Evolutionary conservation across 192 early-diverging fungal genomes (phyloP), one percentile per base, ranked within the genome.

Genomic region (Mortierella antarctica): DNA sequence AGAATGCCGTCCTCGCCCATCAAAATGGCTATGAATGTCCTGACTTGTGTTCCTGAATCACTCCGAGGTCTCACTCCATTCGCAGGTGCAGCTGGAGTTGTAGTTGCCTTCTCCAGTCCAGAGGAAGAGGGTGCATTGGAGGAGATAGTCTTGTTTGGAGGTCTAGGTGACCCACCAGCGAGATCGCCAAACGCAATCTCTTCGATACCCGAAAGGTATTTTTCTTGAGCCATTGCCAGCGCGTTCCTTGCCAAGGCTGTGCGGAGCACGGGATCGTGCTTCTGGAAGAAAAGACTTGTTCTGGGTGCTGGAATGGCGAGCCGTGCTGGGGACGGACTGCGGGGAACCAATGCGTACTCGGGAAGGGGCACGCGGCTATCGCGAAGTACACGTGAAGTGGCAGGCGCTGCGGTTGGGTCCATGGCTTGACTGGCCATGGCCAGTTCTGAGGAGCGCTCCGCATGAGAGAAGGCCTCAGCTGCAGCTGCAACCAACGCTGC

Each of bases 271-370:
- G 77, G 77, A 54, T 80, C 77, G 18, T 80, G 50, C 31, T 80
- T 80, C 23, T 80, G 77, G 65, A 80, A 80, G 70, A 80, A 80
- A 31, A 80, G 55, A 49, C 77, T 80, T 17, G 77, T 80, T 51
- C 77, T 71, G 12, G 77, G 77, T 7, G 70, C 70, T 11, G 77
- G 77, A 13, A 57, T 10, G 12, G 62, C 47, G 14, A 48, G 64
- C 6, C 58, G 20, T 20, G 53, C 51, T 39, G 77, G 77, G 13
- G 77, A 80, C 8, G 77, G 77, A 55, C 77, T 80, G 1, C 77
- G 65, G 4, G 76, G 67, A 41, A 71, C 53, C 50, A 67, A 9
- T 44, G 20, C 53, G 40, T 47, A 57, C 13, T n/a, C 55, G 8
- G 65, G 44, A 55, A 57, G 18, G 14, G 53, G 46, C 7, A 67